Conservation (phyloP, 2,329 filamentous ascomycete genomes). For the Cercospora berteroae region DNA sequence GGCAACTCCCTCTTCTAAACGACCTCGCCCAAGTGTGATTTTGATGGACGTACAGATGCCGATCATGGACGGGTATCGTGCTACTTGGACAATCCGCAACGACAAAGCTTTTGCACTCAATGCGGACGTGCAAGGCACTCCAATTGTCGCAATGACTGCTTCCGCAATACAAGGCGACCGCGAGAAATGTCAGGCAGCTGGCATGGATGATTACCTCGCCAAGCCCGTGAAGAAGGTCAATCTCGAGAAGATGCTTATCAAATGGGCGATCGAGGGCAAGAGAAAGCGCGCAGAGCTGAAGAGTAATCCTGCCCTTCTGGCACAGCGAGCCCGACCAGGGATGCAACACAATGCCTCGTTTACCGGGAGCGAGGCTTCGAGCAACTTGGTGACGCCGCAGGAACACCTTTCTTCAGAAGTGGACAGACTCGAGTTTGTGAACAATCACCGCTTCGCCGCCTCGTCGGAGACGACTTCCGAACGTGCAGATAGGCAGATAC, state of each 20-base stretch:
- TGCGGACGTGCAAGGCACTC: conserved; percentile 58
- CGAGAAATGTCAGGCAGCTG: conserved; percentile 69
- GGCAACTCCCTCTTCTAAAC: conserved; percentile 39
- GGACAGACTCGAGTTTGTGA: conserved; percentile 38
- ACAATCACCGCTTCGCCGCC: conserved; percentile 40
- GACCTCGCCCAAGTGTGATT: conserved; percentile 67
- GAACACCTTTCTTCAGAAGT: conserved; percentile 35
- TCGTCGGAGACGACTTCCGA: conserved; percentile 48
- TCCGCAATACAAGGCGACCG: conserved; percentile 73
- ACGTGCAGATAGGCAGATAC: conserved; percentile 46
- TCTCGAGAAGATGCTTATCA: conserved; percentile 68
- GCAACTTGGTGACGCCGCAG: conserved; percentile 33
- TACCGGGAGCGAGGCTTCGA: conserved; percentile 25
- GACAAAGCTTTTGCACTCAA: conserved; percentile 63
- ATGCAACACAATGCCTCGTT: conserved; percentile 27
- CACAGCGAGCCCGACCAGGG: conserved; percentile 23
- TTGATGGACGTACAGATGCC: conserved; percentile 51
- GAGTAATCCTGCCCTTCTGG: conserved; percentile 19
- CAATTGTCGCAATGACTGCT: conserved; percentile 79
- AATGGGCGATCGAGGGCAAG: conserved; percentile 58
- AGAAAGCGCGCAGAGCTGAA: conserved; percentile 32
- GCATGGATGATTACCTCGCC: conserved; percentile 73
- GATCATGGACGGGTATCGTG: conserved; percentile 73
- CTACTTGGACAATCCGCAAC: conserved; percentile 70
- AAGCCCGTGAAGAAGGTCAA: conserved; percentile 69